phyloP scores from a whole-genome alignment of 1,139 yeast species.

The Hanseniaspora sp. region DNA sequence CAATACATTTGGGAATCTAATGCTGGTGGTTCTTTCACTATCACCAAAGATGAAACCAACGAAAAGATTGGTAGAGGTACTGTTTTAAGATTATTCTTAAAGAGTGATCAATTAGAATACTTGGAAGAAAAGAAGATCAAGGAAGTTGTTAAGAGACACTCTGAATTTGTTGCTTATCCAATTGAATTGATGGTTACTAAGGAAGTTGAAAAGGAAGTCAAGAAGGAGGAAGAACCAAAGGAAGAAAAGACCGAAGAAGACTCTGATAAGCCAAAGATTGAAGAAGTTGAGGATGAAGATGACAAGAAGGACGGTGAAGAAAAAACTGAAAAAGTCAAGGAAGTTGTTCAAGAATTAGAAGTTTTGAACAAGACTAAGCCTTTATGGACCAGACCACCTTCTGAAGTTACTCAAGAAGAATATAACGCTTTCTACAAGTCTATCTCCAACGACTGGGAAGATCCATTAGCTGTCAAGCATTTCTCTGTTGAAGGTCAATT shows the following conservation, averaged over 20 bases:
- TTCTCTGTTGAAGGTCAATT: constrained; percentile 99
- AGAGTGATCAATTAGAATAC: constrained; percentile 98
- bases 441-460: constrained; percentile 99
- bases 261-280: constrained; percentile 54
- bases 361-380: constrained; percentile 99
- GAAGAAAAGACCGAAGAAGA: constrained; percentile 46
- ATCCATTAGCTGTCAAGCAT: constrained; percentile 98
- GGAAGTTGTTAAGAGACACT: constrained; percentile 98
- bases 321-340: constrained; percentile 73
- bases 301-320: constrained; percentile 51
- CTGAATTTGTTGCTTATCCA: constrained; percentile 98
- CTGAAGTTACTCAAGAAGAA: constrained; percentile 96
- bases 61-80: constrained; percentile 93
- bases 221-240: constrained; percentile 58
- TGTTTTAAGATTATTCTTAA: constrained; percentile 85
- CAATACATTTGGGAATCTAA: constrained; percentile 99
- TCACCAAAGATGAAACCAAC: constrained; percentile 77
- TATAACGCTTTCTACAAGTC: constrained; percentile 99
- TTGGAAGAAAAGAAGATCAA: constrained; percentile 98
- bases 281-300: constrained; percentile 57
- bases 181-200: constrained; percentile 96
- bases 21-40: constrained; percentile 98
- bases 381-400: constrained; percentile 97
- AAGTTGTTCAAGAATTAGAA: constrained; percentile 78
- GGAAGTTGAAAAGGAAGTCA: constrained; percentile 95